Conservation (phyloP, 129 eudicot genomes). For the Scalesia atractyloides region DNA sequence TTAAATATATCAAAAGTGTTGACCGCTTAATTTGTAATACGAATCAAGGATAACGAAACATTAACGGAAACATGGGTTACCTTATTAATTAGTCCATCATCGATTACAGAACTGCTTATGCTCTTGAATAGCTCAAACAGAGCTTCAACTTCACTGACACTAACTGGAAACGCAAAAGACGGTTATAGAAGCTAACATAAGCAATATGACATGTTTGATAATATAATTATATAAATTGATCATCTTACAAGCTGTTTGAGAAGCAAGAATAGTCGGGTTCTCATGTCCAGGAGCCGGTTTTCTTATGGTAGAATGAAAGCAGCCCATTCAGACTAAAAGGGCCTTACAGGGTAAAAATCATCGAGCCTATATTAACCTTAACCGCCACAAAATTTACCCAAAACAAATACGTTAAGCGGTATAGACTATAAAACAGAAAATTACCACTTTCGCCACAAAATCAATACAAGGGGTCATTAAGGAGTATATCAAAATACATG, state of each 20-base stretch:
- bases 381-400: constrained; percentile 39
- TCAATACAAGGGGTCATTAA: background rate
- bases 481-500: background rate
- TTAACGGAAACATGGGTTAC: constrained; percentile 35
- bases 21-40: too few relatives aligned
- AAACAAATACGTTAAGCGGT: constrained; percentile 34
- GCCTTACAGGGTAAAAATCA: constrained; percentile 43
- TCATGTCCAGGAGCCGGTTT: constrained; percentile 77
- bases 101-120: constrained; percentile 94
- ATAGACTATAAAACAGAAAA: background rate
- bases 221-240: constrained; percentile 6
- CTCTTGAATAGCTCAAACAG: constrained; percentile 91
- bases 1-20: background rate
- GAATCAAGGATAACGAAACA: constrained; percentile 1
- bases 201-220: constrained; percentile 11
- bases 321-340: constrained; percentile 66
- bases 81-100: constrained; percentile 95
- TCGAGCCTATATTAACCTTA: constrained; percentile 64
- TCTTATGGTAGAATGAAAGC: constrained; percentile 65
- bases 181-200: constrained; percentile 7
- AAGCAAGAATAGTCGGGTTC: constrained; percentile 80
- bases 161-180: constrained; percentile 51
- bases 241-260: constrained; percentile 96
- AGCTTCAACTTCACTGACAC: constrained; percentile 99
- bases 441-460: constrained; percentile 7